Percentiles rank a stretch among this genome's conserved stretches.
phyloP scores from a whole-genome alignment of 164 flowering plant species.

The Kingdonia uniflora region DNA sequence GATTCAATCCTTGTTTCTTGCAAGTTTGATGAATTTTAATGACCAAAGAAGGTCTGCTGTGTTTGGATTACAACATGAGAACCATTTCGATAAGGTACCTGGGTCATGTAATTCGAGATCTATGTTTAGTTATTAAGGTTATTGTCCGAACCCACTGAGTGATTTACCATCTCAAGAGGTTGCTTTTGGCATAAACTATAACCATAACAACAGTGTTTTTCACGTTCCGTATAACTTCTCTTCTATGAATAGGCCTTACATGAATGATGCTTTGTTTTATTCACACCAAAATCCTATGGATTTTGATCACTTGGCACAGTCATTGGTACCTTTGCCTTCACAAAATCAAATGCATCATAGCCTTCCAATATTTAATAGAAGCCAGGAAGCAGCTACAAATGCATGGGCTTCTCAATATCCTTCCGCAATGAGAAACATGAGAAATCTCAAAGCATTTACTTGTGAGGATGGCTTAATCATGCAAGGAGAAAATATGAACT shows the following conservation, averaged over 20 bases:
- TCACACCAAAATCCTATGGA: constrained; percentile 12
- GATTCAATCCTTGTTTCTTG: constrained; percentile 4
- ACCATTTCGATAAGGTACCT: constrained; percentile 8
- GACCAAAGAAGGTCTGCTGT: constrained; percentile 14
- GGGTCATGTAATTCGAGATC: constrained; percentile 6
- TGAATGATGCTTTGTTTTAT: constrained; percentile 11
- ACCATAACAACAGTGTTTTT: constrained; percentile 5
- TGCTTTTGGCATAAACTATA: constrained; percentile 6
- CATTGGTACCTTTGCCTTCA: constrained; percentile 5
- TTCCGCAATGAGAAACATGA: constrained; percentile 4
- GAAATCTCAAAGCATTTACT: constrained; percentile 16
- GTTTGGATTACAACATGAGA: constrained; percentile 11
- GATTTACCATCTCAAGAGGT: constrained; percentile 2
- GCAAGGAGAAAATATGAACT: constrained; percentile 27
- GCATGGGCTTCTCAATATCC: constrained; percentile 10
- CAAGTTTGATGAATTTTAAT: constrained; percentile 3
- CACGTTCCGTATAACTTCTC: constrained; percentile 1
- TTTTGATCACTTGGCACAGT: constrained; percentile 8
- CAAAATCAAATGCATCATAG: constrained; percentile 11
- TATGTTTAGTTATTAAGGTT: neutral
- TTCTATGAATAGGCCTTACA: constrained; percentile 14
- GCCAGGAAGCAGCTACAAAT: constrained; percentile 10
- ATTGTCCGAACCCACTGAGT: constrained; percentile 3
- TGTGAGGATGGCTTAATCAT: constrained; percentile 42
- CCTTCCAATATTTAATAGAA: constrained; percentile 14